phyloP scores from a whole-genome alignment of 192 early-diverging fungal species.

The Chytriomyces hyalinus region DNA sequence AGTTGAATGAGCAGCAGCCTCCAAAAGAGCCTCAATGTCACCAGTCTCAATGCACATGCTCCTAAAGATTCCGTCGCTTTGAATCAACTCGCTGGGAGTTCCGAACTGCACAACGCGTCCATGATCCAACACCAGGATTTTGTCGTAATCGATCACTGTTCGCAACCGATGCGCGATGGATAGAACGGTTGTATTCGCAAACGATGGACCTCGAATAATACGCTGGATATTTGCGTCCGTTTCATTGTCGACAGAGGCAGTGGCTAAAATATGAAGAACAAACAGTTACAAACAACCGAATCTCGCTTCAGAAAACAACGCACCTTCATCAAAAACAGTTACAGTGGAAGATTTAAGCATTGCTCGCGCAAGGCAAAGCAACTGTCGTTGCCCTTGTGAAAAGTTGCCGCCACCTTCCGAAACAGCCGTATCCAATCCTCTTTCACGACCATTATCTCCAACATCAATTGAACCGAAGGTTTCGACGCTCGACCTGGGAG shows the following conservation, averaged over 20 bases:
- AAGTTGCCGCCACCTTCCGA: conserved; percentile 84
- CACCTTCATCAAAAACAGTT: conserved; percentile 39
- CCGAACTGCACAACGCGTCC: conserved; percentile 74
- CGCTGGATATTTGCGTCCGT: conserved; percentile 75
- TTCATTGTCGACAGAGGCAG: conserved; percentile 73
- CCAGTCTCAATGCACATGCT: conserved; percentile 83
- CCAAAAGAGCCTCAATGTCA: conserved; percentile 72
- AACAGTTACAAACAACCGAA: conserved; percentile 57
- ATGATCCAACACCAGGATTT: conserved; percentile 76
- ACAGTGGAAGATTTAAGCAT: conserved; percentile 33
- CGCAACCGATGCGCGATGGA: conserved; percentile 71
- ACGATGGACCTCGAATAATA: conserved; percentile 72
- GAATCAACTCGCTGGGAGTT: conserved; percentile 65
- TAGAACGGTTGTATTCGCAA: conserved; percentile 73
- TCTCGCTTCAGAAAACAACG: not conserved
- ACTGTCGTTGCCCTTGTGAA: conserved; percentile 75
- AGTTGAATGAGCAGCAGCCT: conserved; percentile 21
- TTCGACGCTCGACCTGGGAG: not conserved
- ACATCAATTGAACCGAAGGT: conserved; percentile 26
- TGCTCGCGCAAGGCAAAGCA: conserved; percentile 53
- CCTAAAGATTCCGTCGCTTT: conserved; percentile 65
- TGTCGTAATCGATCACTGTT: conserved; percentile 51
- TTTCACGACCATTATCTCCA: not conserved
- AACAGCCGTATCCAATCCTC: conserved; percentile 67
- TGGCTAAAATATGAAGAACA: conserved; percentile 84